Evolutionary conservation across 768 basidiomycete genomes (phyloP).

Genomic region (Gelatoporia subvermispora): DNA sequence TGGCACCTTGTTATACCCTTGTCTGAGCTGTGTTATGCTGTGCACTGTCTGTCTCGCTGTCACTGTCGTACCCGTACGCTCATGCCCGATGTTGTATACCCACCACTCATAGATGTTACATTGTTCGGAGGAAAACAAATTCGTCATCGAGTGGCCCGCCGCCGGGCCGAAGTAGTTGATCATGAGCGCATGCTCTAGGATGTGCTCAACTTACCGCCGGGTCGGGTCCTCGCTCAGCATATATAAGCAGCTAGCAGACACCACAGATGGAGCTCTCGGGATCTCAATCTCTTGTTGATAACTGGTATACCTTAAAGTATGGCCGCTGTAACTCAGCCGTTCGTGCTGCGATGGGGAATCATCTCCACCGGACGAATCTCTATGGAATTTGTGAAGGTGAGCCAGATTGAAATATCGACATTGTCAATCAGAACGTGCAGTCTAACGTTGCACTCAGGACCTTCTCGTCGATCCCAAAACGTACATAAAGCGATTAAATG

Average conservation of each 20-base stretch:
- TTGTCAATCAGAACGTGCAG: background rate
- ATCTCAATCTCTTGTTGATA: background rate
- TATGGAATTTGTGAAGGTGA: conserved; percentile 59
- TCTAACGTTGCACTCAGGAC: conserved; percentile 45
- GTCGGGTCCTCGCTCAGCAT: background rate
- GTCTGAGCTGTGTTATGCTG: no score
- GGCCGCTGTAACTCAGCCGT: conserved; percentile 24
- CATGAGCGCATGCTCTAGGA: background rate
- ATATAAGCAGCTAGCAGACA: conserved; percentile 3
- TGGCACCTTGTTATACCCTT: no score
- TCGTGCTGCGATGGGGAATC: conserved; percentile 75
- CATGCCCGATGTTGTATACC: no score
- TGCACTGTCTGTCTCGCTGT: no score
- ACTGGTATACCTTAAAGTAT: conserved; percentile 3
- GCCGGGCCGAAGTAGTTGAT: background rate
- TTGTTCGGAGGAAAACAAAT: background rate
- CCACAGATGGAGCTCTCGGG: background rate
- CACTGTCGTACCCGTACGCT: no score
- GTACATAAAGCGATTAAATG: conserved; percentile 31
- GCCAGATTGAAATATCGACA: conserved; percentile 2
- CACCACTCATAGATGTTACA: no score
- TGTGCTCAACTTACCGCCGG: background rate
- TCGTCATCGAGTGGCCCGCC: background rate
- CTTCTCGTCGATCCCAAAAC: conserved; percentile 69
- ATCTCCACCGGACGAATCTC: conserved; percentile 81